Percentiles rank a stretch among this genome's conserved stretches.
Evolutionary conservation across 2,329 filamentous ascomycete genomes (phyloP).

Genomic region (Tolypocladium sp.): DNA sequence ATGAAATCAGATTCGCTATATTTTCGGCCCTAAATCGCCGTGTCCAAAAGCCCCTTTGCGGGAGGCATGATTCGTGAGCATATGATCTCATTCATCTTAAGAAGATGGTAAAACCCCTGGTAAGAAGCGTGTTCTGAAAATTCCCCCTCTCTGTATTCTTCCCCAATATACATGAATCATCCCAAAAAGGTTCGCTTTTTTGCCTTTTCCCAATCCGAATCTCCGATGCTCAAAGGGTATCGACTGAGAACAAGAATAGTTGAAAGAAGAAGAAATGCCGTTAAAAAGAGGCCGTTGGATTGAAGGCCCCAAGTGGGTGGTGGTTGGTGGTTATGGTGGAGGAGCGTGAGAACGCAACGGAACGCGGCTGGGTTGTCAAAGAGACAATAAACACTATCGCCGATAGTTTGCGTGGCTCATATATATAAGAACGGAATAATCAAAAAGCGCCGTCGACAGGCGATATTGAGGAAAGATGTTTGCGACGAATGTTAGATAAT

Average conservation of each 20-base stretch:
- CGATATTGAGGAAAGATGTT: not conserved
- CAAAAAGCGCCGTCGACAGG: not conserved
- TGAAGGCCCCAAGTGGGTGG: not conserved
- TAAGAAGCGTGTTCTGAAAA: not conserved
- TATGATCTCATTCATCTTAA: not conserved
- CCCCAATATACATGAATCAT: slow-evolving; percentile 6
- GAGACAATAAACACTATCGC: slow-evolving; percentile 25
- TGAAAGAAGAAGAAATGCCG: slow-evolving; percentile 2
- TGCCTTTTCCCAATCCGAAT: not conserved
- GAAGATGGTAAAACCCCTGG: not conserved
- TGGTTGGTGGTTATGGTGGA: not conserved
- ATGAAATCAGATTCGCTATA: not conserved
- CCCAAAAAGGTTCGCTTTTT: slow-evolving; percentile 1
- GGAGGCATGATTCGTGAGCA: slow-evolving; percentile 3
- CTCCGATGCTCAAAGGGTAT: slow-evolving; percentile 11
- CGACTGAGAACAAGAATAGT: slow-evolving; percentile 7
- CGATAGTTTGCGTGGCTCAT: slow-evolving; percentile 15
- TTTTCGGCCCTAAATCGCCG: not conserved
- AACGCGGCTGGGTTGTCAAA: slow-evolving; percentile 1
- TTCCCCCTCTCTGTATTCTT: not conserved
- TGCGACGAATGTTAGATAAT: not conserved
- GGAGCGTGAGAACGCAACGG: not conserved
- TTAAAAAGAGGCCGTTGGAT: not conserved
- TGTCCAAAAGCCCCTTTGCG: not conserved
- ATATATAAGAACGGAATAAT: slow-evolving; percentile 11